Base-by-base conservation (phyloP, 2,329 filamentous ascomycete species). In the Drechslerella stenobrocha region DNA sequence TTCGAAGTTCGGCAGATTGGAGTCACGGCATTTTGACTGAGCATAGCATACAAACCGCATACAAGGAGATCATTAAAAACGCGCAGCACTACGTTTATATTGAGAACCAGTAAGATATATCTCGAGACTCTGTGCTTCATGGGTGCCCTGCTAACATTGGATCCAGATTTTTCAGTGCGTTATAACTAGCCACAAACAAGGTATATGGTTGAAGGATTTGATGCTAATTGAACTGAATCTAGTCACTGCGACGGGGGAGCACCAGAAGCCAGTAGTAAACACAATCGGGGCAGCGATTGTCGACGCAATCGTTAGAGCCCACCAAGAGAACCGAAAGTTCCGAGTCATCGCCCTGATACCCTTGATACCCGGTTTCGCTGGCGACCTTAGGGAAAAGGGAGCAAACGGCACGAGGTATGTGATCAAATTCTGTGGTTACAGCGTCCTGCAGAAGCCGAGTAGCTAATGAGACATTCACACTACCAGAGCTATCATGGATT, bases 21-120 rank as follows among this genome's bases (percentile, higher is more conserved):
- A 95, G 89, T 13, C 95, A 88, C 74, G 92, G 92, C 2, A 93
- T 96, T 65, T 77, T 95, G 40, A 85, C 81, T 0, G 90, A 95
- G 67, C 86, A 89, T 72, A 90, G 87, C 50, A 95, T 95, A 61
- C 89, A 93, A 72, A 95, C 90, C 72, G 89, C 90, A 0, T 95
- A 95, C 75, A 81, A 80, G 63, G 89, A 96, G 70, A 79, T 95
- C 26, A 97, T 97, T 73, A 81, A 86, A 51, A 89, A 89, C 52
- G 92, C 92, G 0, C 80, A 96, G 77, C 92, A 97, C 75, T 96
- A 85, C 72, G 87, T 98, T 22, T 98, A 97, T 78, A 96, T 98
- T 67, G 93, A 98, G 76, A 97, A 97, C 74, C 93, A 98, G 74
- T 58, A 58, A 2, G 55, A 22, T 22, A 24, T 32, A 26, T 24